Evolutionary conservation across 164 flowering plant species (phyloP).

Genomic region (Chimonanthus praecox): DNA sequence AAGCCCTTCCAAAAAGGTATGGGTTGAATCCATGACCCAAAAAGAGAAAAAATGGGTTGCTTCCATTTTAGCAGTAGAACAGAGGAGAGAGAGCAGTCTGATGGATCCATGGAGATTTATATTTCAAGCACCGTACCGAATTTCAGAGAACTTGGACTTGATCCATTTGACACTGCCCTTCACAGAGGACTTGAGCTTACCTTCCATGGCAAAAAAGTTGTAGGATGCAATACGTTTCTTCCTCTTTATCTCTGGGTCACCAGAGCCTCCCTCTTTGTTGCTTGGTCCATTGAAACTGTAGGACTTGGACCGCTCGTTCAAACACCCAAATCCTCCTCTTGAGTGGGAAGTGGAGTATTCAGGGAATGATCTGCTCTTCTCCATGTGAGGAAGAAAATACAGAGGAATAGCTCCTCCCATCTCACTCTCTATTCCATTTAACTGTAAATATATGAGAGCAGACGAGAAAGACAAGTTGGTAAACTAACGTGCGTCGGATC

Average conservation of each 20-base stretch:
- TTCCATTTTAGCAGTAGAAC: not conserved
- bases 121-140: constrained; percentile 29
- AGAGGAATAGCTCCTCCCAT: not conserved
- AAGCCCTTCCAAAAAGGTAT: not conserved
- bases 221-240: constrained; percentile 68
- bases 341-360: constrained; percentile 36
- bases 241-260: constrained; percentile 66
- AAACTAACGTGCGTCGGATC: not conserved
- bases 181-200: constrained; percentile 54
- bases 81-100: not conserved
- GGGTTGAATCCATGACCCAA: not conserved
- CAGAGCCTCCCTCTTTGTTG: constrained; percentile 31
- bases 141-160: constrained; percentile 56
- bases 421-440: not conserved
- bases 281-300: constrained; percentile 66
- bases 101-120: not conserved
- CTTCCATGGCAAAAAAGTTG: constrained; percentile 53
- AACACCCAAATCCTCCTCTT: constrained; percentile 30
- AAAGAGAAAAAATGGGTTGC: not conserved
- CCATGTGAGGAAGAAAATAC: constrained; percentile 23
- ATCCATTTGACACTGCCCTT: constrained; percentile 81
- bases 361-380: constrained; percentile 56
- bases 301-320: constrained; percentile 30
- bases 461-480: not conserved
- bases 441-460: not conserved